Evolutionary conservation across 305 asterid species (phyloP).

Genomic region (Caryopteris hybrid): DNA sequence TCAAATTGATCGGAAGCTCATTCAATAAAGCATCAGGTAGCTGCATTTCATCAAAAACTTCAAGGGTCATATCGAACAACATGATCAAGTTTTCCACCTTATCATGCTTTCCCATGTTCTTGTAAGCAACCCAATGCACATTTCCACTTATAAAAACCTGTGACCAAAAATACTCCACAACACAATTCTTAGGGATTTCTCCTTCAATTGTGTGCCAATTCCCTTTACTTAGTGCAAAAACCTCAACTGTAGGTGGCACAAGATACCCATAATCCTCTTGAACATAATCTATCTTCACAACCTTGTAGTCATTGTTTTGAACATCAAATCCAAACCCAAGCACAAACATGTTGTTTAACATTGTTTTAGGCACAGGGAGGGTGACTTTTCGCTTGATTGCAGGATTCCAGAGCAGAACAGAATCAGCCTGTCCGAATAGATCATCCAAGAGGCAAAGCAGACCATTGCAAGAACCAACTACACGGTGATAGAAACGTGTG

Average conservation of each 20-base stretch:
- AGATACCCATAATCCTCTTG: slow-evolving; percentile 16
- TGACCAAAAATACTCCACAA: slow-evolving; percentile 30
- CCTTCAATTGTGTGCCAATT: slow-evolving; percentile 24
- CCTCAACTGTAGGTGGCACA: slow-evolving; percentile 31
- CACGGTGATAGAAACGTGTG: slow-evolving; percentile 18
- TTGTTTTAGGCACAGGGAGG: slow-evolving; percentile 17
- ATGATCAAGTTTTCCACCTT: slow-evolving; percentile 20
- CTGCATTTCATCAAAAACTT: slow-evolving; percentile 30
- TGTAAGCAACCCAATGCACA: slow-evolving; percentile 31
- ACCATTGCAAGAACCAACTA: slow-evolving; percentile 38
- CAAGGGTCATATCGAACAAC: slow-evolving; percentile 26
- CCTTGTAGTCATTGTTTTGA: slow-evolving; percentile 28
- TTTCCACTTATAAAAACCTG: slow-evolving; percentile 26
- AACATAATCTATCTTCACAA: slow-evolving; percentile 28
- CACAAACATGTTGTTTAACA: slow-evolving; percentile 2
- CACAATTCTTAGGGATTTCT: slow-evolving; percentile 15
- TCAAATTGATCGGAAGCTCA: slow-evolving; percentile 13
- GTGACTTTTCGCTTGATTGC: slow-evolving; percentile 16
- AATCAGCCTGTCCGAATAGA: slow-evolving; percentile 15
- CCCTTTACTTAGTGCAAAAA: slow-evolving; percentile 21
- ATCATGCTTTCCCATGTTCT: background rate
- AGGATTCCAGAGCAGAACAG: slow-evolving; percentile 36
- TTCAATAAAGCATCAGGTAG: slow-evolving; percentile 16
- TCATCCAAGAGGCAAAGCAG: slow-evolving; percentile 31
- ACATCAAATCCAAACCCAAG: slow-evolving; percentile 34